Base-by-base conservation (phyloP, 2,329 filamentous ascomycete genomes). In the Salinomyces thailandicus region DNA sequence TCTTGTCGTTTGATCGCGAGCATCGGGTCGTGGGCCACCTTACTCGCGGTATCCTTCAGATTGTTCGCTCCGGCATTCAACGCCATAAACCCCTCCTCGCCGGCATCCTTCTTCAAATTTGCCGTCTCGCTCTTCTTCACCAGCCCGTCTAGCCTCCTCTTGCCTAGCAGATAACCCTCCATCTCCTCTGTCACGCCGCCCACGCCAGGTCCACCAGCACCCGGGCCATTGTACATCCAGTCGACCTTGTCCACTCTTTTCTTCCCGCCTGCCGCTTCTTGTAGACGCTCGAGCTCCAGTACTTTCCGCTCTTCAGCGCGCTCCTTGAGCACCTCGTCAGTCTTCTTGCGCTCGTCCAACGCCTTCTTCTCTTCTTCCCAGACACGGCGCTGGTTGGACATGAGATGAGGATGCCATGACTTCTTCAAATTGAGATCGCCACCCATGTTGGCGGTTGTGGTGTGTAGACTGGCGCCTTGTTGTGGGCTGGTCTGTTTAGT, bases 221-320 rank as follows among this genome's bases (percentile, higher is more conserved):
- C 81, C 5, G 91, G 86, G 1, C 89, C 89, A 50, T 81, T 77
- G 62, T 98, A 98, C 85, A 98, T 95, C 85, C 91, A 98, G 53
- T 96, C 91, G 17, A 98, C 89, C 22, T 86, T 78, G 51, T 89
- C 80, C 18, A 81, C 66, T 36, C 81, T 73, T 55, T 85, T 87
- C 51, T 74, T 77, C 38, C 87, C 86, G 24, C 91, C 91, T 1
- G 86, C 81, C 2, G 81, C 79, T 62, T 95, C 91, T 38, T 95
- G 85, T 48, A 96, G 73, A 35, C 79, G 76, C 60, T 95, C 84
- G 1, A 96, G 75, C 59, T 96, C 87, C 60, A 95, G 85, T 48
- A 94, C 83, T 32, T 83, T 79, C 31, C 87, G 79, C 65, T 98
- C 93, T 59, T 96, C 87, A 49, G 87, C 85, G 47, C 93, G 79